Evolutionary conservation across 2,329 filamentous ascomycete species (phyloP), one percentile per base, ranked within the genome.

Genomic region (Penicillium sp.): DNA sequence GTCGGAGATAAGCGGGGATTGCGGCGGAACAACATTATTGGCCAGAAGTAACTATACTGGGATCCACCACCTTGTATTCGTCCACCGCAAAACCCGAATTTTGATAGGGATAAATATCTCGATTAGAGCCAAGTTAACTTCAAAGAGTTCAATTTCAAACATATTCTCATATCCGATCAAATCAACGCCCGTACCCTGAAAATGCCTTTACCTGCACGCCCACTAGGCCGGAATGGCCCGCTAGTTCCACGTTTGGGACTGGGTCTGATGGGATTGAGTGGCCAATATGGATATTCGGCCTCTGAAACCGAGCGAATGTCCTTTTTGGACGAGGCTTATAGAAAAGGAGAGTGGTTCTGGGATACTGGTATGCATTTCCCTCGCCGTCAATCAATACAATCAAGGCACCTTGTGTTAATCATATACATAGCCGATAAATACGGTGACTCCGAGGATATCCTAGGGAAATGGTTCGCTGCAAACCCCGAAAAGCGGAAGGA

Each of bases 391-490:
- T 36, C 23, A 34, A 48, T n/a, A n/a, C n/a, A n/a, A n/a, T n/a
- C n/a, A n/a, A n/a, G n/a, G n/a, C n/a, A n/a, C n/a, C n/a, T n/a
- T n/a, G 39, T 43, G 20, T n/a, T 41, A 17, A 51, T 29, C 2
- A 34, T 9, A 2, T n/a, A 10, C 4, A 7, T 42, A 58, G 63
- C 65, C 36, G 60, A 69, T 29, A 58, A 75, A 8, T 81, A 82
- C 45, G 72, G 67, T 7, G 75, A 79, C 45, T 75, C 63, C 47
- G 80, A 83, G 59, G 73, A 76, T 3, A 58, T 81, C 0, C 30
- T 82, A 3, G 77, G 77, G 0, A 73, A 73, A 58, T 82, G 79
- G 77, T 77, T 82, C 59, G 67, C 71, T 0, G 43, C 30, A 42
- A 65, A 69, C 15, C 76, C 71, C 2, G 73, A 69, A 6, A 76